A percentile compares a stretch with the other conserved stretches of the same genome.
Evolutionary conservation across 139 green algal genomes (phyloP).

Genomic region (Micractinium sp.): DNA sequence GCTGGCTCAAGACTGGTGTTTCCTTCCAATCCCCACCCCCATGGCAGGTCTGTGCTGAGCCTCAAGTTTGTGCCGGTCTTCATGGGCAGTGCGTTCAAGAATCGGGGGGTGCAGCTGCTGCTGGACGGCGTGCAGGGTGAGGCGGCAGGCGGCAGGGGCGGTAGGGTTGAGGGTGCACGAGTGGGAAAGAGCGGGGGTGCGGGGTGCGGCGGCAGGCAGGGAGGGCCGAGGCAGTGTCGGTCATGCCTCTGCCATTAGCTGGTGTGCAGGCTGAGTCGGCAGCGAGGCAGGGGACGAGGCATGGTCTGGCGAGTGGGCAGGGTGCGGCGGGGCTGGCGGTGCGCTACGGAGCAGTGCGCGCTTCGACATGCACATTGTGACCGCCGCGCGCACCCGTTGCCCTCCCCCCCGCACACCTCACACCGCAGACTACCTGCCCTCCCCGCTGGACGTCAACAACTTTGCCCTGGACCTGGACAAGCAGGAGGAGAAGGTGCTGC

Average conservation of each 20-base stretch:
- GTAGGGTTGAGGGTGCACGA: too few relatives aligned
- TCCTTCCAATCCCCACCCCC: neutral
- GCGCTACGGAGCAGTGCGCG: too few relatives aligned
- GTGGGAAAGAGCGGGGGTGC: neutral
- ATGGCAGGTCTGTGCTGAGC: slow-evolving; percentile 55
- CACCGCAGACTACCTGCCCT: slow-evolving; percentile 89
- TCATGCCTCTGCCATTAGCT: neutral
- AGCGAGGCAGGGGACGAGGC: too few relatives aligned
- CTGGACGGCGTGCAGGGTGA: slow-evolving; percentile 84
- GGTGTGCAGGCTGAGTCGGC: too few relatives aligned
- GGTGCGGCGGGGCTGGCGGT: too few relatives aligned
- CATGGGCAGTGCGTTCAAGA: slow-evolving; percentile 88
- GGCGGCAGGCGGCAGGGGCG: neutral
- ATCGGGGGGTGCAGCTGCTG: slow-evolving; percentile 79
- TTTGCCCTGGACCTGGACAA: slow-evolving; percentile 76
- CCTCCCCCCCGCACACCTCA: neutral
- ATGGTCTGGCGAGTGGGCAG: too few relatives aligned
- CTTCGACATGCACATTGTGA: too few relatives aligned
- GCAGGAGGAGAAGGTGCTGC: slow-evolving; percentile 66
- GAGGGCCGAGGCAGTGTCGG: neutral
- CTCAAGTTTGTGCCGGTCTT: slow-evolving; percentile 92
- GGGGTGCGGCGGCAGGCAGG: too few relatives aligned
- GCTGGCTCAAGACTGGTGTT: too few relatives aligned
- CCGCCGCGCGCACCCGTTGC: too few relatives aligned
- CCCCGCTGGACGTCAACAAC: slow-evolving; percentile 75